phyloP scores from a whole-genome alignment of 371 early-diverging fungal species.

The Actinomortierella wolfii region DNA sequence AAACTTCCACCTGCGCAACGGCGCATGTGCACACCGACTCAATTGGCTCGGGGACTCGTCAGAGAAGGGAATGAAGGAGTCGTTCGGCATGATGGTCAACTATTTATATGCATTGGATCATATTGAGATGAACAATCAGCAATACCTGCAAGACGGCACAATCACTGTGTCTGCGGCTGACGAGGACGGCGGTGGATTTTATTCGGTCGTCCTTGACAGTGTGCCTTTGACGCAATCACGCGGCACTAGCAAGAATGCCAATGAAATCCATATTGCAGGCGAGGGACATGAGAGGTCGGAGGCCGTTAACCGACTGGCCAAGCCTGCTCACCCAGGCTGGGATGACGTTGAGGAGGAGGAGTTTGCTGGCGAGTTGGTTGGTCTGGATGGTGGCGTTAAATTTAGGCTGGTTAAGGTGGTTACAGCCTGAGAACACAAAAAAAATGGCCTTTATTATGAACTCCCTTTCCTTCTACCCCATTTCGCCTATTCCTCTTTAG shows the following conservation, averaged over 20 bases:
- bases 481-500: too few relatives aligned
- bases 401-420: constrained; percentile 25
- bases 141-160: constrained; percentile 68
- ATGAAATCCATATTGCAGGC: constrained; percentile 4
- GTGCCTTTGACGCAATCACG: not conserved
- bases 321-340: too few relatives aligned
- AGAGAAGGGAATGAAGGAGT: constrained; percentile 73
- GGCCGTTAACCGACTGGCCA: too few relatives aligned
- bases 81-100: constrained; percentile 89
- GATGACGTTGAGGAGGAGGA: too few relatives aligned
- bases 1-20: constrained; percentile 90
- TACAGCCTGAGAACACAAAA: constrained; percentile 15
- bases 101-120: constrained; percentile 73
- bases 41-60: constrained; percentile 86
- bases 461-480: too few relatives aligned
- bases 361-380: constrained; percentile 1
- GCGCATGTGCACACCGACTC: constrained; percentile 80
- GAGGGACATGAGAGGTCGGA: too few relatives aligned
- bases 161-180: constrained; percentile 52
- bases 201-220: not conserved
- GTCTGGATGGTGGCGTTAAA: constrained; percentile 13
- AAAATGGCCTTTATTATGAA: too few relatives aligned
- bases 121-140: constrained; percentile 76
- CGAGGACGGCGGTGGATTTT: constrained; percentile 8
- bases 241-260: not conserved